A percentile compares a stretch with the other conserved stretches of the same genome.
These are phyloP conservation scores for Phoenix dactylifera DNA, from an alignment of 176 grass and related monocot species.

Conservation along the genomic window DNA sequence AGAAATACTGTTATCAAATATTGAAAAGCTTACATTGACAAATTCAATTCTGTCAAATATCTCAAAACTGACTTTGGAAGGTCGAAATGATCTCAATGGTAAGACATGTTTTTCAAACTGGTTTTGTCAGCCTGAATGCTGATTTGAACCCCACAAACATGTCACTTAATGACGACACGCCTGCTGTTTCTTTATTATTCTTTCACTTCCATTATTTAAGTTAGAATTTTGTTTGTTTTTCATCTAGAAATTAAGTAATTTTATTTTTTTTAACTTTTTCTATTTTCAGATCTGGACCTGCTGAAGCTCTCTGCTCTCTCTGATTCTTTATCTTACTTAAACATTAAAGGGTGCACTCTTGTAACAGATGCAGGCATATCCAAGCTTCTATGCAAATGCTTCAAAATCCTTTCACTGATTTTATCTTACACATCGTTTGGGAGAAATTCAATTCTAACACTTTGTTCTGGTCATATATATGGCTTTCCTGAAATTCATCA, in stretches of 20 bases:
- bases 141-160: too few relatives aligned
- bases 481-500: constrained; percentile 5
- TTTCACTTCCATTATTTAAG: too few relatives aligned
- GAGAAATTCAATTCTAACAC: constrained; percentile 24
- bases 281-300: constrained; percentile 38
- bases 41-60: constrained; percentile 26
- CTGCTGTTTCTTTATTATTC: too few relatives aligned
- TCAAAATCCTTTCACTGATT: constrained; percentile 43
- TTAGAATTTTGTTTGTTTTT: too few relatives aligned
- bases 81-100: constrained; percentile 64
- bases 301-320: constrained; percentile 27
- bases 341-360: constrained; percentile 46
- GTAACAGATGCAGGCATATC: constrained; percentile 63
- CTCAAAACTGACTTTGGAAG: constrained; percentile 61
- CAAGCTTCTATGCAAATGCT: constrained; percentile 33
- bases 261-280: background rate
- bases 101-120: background rate
- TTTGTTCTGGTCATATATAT: constrained; percentile 26
- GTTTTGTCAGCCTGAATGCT: too few relatives aligned
- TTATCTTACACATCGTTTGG: constrained; percentile 57
- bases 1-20: constrained; percentile 8
- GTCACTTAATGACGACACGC: too few relatives aligned
- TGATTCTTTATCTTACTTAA: constrained; percentile 50
- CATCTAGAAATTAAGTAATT: too few relatives aligned
- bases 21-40: constrained; percentile 6